Base-by-base conservation (phyloP, 768 basidiomycete genomes). In the Paxillus involutus region DNA sequence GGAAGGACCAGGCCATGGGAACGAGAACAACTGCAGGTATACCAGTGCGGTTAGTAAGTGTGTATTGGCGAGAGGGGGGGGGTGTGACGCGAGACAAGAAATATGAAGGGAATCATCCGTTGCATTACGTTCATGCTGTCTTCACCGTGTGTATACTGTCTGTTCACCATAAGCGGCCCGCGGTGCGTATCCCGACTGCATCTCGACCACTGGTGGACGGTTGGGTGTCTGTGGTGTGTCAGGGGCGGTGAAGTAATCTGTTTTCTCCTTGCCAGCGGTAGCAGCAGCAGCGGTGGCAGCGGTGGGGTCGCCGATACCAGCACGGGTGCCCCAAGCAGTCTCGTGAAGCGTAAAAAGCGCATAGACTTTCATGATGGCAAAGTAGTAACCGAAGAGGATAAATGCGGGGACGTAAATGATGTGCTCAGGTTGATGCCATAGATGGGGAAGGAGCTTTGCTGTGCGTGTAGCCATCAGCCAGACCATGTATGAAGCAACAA, bases 261-360 rank as follows among this genome's bases (percentile, higher is more conserved):
- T 69, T 50, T 70, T 70, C 51, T 75, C 53, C 6, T 44, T 41
- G 30, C 19, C n/a, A 1, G 42, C 45, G 2, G 11, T 42, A 56
- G 68, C 68, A 58, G 71, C 71, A 12, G 89, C 89, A 8, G 84
- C 83, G 2, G 88, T 89, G 47, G 90, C 89, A 36, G 85, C 83
- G 0, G 84, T 75, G 1, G 85, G 84, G 76, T 94, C 89, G 65
- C 91, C 91, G 63, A 94, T 91, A 74, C 94, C 93, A 6, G 94
- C 84, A 70, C 93, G 88, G n/a, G 93, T 97, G 41, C 94, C 94
- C 94, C 93, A 96, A 40, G 88, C 93, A 65, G 91, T 94, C 86
- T 95, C 91, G 73, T 96, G 94, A 52, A 95, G 78, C 49, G 93
- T 96, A 67, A 84, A 86, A 42, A 94, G 76, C 32, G 93, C 93